Percentiles rank a stretch among this genome's conserved stretches.
Evolutionary conservation across 1,284 basidiomycete species (phyloP).

Genomic region (Trametes versicolor): DNA sequence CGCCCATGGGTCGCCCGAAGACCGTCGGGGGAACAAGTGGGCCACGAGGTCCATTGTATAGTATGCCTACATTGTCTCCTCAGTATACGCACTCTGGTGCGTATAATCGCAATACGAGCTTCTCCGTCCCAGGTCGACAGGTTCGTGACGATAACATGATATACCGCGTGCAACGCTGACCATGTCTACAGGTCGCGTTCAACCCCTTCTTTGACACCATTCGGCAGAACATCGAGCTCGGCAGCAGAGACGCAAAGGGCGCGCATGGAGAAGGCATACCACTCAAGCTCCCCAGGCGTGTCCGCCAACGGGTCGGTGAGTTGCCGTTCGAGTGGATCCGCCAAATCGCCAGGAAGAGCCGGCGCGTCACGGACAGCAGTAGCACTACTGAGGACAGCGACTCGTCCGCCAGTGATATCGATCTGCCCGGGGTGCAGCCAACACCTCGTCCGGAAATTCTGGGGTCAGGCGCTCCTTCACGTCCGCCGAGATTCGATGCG

Average conservation of each 20-base stretch:
- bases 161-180: neutral
- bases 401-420: slow-evolving; percentile 25
- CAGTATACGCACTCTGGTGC: slow-evolving; percentile 26
- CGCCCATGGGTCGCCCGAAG: slow-evolving; percentile 21
- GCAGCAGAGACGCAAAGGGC: slow-evolving; percentile 63
- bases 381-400: slow-evolving; percentile 30
- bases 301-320: slow-evolving; percentile 71
- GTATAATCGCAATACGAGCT: slow-evolving; percentile 22
- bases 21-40: slow-evolving; percentile 6
- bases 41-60: slow-evolving; percentile 30
- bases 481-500: neutral
- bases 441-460: neutral
- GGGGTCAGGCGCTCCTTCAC: neutral
- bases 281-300: slow-evolving; percentile 72
- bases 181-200: slow-evolving; percentile 52
- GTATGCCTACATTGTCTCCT: slow-evolving; percentile 34
- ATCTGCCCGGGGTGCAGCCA: slow-evolving; percentile 6
- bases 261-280: slow-evolving; percentile 78
- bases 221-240: slow-evolving; percentile 93
- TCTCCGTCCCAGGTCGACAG: slow-evolving; percentile 33
- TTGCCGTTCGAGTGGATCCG: slow-evolving; percentile 88
- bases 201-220: slow-evolving; percentile 97
- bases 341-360: slow-evolving; percentile 65
- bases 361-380: slow-evolving; percentile 48
- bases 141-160: slow-evolving; percentile 12